A percentile compares a stretch with the other conserved stretches of the same genome.
These are phyloP conservation scores for Diaporthe australafricana DNA, from an alignment of 2,329 filamentous ascomycete genomes.

Conservation along the genomic window DNA sequence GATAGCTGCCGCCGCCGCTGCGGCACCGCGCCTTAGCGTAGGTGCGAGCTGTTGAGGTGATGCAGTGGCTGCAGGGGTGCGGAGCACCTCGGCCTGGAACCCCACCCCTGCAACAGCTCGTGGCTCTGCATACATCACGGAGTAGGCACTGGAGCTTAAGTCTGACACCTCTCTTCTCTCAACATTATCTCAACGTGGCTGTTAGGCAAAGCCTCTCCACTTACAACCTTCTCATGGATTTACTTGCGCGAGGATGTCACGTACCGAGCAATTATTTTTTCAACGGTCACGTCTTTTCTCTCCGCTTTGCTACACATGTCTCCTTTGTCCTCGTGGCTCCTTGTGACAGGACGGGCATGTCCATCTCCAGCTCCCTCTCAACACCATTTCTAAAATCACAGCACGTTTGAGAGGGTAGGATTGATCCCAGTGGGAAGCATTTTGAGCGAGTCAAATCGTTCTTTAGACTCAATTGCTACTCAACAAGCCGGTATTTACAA, in stretches of 20 bases:
- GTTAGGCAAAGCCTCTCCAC: not conserved
- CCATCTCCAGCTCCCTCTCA: not conserved
- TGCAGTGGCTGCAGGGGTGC: conserved; percentile 9
- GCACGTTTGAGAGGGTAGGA: too few species aligned
- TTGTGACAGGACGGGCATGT: not conserved
- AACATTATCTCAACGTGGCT: not conserved
- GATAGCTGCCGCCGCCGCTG: conserved; percentile 19
- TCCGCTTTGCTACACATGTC: too few species aligned
- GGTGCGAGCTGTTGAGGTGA: conserved; percentile 20
- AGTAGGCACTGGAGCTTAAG: not conserved
- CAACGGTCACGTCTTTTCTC: too few species aligned
- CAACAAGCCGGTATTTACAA: conserved; percentile 1
- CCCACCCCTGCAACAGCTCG: not conserved
- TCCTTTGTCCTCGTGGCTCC: not conserved
- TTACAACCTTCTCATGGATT: not conserved
- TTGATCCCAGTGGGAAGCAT: not conserved
- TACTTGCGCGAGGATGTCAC: too few species aligned
- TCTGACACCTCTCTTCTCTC: not conserved
- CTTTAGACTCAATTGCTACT: not conserved
- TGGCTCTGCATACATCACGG: too few species aligned
- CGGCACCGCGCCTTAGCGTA: conserved; percentile 16
- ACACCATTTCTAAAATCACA: not conserved
- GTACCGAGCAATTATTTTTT: too few species aligned
- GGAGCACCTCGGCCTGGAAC: conserved; percentile 8
- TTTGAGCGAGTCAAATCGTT: not conserved